Conservation (phyloP, 2,329 filamentous ascomycete genomes). For the Fusarium floridanum region DNA sequence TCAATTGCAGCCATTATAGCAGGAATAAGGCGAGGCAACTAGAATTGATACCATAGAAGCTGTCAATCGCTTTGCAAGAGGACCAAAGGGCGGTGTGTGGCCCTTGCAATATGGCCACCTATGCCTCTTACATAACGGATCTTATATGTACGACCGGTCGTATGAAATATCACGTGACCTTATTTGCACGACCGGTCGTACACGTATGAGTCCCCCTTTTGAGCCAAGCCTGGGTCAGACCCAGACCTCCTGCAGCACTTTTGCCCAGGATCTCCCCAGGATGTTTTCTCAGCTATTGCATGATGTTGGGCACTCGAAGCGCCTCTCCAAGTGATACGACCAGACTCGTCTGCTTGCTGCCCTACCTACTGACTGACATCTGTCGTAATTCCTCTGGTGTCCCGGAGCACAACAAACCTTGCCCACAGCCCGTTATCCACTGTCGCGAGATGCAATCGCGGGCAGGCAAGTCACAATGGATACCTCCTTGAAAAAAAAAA, state of each 20-base stretch:
- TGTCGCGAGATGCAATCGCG: background rate
- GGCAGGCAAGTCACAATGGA: background rate
- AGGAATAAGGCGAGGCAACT: too few relatives aligned
- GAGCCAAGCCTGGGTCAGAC: slow-evolving; percentile 2
- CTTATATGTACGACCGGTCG: too few relatives aligned
- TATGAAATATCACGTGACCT: too few relatives aligned
- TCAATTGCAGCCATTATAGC: too few relatives aligned
- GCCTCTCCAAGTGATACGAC: slow-evolving; percentile 3
- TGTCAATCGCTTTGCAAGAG: too few relatives aligned
- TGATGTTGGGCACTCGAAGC: slow-evolving; percentile 8
- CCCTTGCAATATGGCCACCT: too few relatives aligned
- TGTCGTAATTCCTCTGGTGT: background rate
- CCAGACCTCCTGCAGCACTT: slow-evolving; percentile 14
- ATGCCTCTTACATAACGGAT: too few relatives aligned
- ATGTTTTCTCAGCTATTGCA: slow-evolving; percentile 4
- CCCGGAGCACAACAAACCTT: background rate
- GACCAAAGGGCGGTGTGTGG: too few relatives aligned
- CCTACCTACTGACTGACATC: background rate
- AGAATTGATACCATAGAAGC: too few relatives aligned
- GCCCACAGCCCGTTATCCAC: background rate
- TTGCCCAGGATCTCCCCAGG: slow-evolving; percentile 5
- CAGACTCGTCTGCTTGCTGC: background rate
- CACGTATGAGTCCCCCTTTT: too few relatives aligned
- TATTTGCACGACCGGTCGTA: too few relatives aligned
- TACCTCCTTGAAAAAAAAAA: background rate